These are phyloP conservation scores for Gymnopilus dilepis DNA, from an alignment of 768 basidiomycete genomes.

Conservation along the genomic window DNA sequence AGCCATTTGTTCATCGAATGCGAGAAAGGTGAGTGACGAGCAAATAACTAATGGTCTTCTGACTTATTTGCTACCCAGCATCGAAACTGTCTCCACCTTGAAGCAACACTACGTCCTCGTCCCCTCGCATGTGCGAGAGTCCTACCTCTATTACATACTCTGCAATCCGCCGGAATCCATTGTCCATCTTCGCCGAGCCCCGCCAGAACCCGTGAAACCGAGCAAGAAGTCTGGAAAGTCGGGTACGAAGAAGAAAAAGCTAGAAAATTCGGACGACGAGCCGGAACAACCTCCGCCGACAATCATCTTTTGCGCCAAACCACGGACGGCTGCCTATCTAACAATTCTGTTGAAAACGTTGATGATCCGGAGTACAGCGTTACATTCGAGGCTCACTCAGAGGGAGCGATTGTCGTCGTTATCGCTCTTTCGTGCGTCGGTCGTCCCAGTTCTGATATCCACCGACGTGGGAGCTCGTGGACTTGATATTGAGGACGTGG, in stretches of 20 bases:
- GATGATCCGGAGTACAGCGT: constrained; percentile 81
- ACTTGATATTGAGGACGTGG: constrained; percentile 95
- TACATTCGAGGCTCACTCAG: constrained; percentile 95
- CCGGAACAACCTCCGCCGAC: constrained; percentile 88
- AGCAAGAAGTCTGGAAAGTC: constrained; percentile 36
- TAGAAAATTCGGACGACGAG: constrained; percentile 49
- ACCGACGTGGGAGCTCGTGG: constrained; percentile 97
- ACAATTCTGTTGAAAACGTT: constrained; percentile 78
- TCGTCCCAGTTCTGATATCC: constrained; percentile 90
- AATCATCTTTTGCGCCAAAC: constrained; percentile 89
- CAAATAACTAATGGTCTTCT: neutral
- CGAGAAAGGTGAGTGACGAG: constrained; percentile 56
- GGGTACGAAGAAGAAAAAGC: constrained; percentile 45
- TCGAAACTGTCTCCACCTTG: constrained; percentile 88
- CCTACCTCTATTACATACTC: constrained; percentile 88
- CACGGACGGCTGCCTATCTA: constrained; percentile 90
- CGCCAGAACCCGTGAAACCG: constrained; percentile 54
- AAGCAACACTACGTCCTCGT: constrained; percentile 91
- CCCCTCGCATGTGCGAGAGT: constrained; percentile 93
- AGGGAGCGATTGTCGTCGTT: constrained; percentile 85
- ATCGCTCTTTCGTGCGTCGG: constrained; percentile 82
- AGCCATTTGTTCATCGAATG: constrained; percentile 86
- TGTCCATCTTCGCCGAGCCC: constrained; percentile 64
- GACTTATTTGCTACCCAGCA: constrained; percentile 54
- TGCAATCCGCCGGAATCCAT: constrained; percentile 88